Evolutionary conservation across 1,284 basidiomycete genomes (phyloP), one percentile per base, ranked within the genome.

Genomic region (Xerocomus amazonicus): DNA sequence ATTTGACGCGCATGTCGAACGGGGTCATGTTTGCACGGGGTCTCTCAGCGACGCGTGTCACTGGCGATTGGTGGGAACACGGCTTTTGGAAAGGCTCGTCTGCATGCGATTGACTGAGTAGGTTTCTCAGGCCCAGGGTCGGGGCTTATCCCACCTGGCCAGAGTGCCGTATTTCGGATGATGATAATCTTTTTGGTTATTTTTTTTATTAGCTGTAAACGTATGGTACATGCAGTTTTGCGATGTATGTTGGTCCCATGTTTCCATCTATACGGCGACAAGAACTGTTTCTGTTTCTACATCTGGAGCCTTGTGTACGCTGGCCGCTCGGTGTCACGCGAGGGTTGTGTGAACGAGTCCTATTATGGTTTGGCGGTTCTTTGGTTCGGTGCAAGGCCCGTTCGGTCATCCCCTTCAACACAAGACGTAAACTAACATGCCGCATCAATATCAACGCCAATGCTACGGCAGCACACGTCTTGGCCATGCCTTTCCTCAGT

Each of bases 31-130:
- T 66, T 37, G 52, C 59, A 54, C 65, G 62, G 51, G 73, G 83
- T 57, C 68, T 81, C 14, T 67, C 60, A 7, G 57, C 81, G 41
- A 67, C 72, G 44, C 74, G 68, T 55, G 60, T 81, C 38, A 59
- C 71, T 27, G 77, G 74, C 23, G 60, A 74, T 38, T 87, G 83
- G 82, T 75, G 73, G 70, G 70, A 77, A 31, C 75, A 84, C 56
- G 53, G 56, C 9, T 87, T 84, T 65, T 87, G 85, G 82, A 53
- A 58, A 32, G 47, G 51, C 49, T 34, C 50, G 53, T 48, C 56
- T 42, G 43, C 23, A 36, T 43, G 49, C 55, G 52, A 48, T 41
- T 58, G 50, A 61, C 47, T 26, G 45, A 46, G 50, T 43, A 43
- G 46, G 33, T 55, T 53, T 62, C 52, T 55, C 45, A 56, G 62